A percentile compares a stretch with the other conserved stretches of the same genome.
phyloP scores from a whole-genome alignment of 1,139 yeast species.

The Debaryomycetaceae sp. region DNA sequence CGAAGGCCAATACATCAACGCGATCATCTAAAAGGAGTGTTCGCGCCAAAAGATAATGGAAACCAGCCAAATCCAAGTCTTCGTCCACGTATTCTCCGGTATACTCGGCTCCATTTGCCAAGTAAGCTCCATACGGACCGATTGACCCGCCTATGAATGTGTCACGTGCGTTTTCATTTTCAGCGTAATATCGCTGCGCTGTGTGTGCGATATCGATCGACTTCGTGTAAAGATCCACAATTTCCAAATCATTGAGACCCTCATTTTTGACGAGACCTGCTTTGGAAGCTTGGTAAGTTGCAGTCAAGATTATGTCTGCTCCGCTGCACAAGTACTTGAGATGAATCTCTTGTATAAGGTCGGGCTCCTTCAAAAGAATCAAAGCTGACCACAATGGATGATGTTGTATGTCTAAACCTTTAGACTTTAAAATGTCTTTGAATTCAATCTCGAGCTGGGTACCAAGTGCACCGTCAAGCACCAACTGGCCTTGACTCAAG shows the following conservation, averaged over 20 bases:
- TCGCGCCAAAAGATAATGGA: conserved; percentile 46
- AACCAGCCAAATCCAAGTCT: too few species aligned
- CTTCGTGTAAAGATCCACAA: conserved; percentile 23
- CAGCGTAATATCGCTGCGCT: conserved; percentile 18
- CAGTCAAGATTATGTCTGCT: conserved; percentile 51
- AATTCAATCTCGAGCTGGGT: conserved; percentile 22
- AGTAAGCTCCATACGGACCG: conserved; percentile 71
- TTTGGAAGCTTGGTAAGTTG: conserved; percentile 60
- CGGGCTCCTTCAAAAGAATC: conserved; percentile 45
- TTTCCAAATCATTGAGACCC: conserved; percentile 22
- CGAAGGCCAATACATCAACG: conserved; percentile 57
- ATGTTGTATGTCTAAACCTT: conserved; percentile 14
- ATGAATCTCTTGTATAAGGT: conserved; percentile 47
- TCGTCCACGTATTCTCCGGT: conserved; percentile 53
- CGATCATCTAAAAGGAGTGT: conserved; percentile 28
- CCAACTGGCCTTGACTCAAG: conserved; percentile 7
- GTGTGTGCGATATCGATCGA: conserved; percentile 27
- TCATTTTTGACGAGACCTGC: conserved; percentile 33
- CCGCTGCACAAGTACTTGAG: conserved; percentile 48
- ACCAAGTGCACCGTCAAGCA: conserved; percentile 31
- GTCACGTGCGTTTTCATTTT: conserved; percentile 10
- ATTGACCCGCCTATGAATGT: conserved; percentile 50
- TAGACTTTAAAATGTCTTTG: conserved; percentile 9
- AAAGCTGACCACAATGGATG: conserved; percentile 62
- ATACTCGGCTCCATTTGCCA: conserved; percentile 66